Base-by-base conservation (phyloP, 805 yeast genomes). In the Sungouiella thailandica region DNA sequence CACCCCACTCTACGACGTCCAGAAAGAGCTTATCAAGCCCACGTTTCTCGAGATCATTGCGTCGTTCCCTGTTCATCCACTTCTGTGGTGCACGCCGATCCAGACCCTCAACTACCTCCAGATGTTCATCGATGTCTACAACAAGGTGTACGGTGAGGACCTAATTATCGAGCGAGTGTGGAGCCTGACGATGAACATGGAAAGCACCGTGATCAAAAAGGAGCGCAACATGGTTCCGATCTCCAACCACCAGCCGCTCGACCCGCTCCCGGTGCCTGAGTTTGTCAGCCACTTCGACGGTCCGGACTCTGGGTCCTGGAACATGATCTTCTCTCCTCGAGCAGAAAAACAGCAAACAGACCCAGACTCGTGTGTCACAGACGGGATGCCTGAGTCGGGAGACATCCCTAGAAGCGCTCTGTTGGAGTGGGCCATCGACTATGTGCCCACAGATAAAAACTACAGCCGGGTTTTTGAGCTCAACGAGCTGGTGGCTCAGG, bases 21-120 rank as follows among this genome's bases (percentile, higher is more conserved):
- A 44, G 16, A 42, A 36, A 22, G 17, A 28, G 11, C 31, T 34
- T 23, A 44, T 44, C 29, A 37, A 38, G 17, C 16, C 23, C 8
- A 33, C 36, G 5, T 39, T 37, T 29, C 31, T 25, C 13, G 35
- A 35, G 12, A 32, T 44, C 29, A 32, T 44, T 27, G 28, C 23
- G 23, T 14, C 25, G 15, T 39, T 36, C 17, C 40, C 39, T 12
- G 32, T 34, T 24, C 29, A 28, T 14, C 33, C 20, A 10, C 34
- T 35, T 24, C 27, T 34, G 18, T 42, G 47, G 47, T 42, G 44
- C 29, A 41, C 49, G 7, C 20, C 35, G 13, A 33, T 37, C n/a
- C 44, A 42, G 28, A 32, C 45, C 3, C 32, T 41, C 14, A 43
- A 40, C 23, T 40, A 44, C 33, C 44, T 40, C n/a, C 47, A 44